Base-by-base conservation (phyloP, 345 rosid species). In the Erysimum cheiranthoides region DNA sequence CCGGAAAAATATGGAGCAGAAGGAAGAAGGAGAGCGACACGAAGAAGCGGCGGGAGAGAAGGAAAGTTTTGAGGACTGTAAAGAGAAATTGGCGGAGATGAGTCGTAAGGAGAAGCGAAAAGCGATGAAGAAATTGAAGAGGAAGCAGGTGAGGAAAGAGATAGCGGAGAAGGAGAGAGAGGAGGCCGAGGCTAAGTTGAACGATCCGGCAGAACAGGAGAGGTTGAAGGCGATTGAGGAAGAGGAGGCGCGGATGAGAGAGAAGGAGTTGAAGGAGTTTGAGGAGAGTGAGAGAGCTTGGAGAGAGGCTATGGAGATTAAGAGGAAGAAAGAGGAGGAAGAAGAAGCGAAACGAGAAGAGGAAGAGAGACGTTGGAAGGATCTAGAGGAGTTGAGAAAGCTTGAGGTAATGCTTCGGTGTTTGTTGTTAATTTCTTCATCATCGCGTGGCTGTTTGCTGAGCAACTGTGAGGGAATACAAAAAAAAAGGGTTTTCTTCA, bases 41-140 rank as follows among this genome's bases (percentile, higher is more conserved):
- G 63, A 35, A 43, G 62, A 50, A 62, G 46, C 52, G 60, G 31
- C 11, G 63, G 45, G 46, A 59, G 74, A 34, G 66, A 13, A 14
- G 51, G 56, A 59, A 75, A 27, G 36, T 61, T 38, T 50, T 69
- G 73, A 58, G 79, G 49, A 43, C 65, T 40, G 12, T 10, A 25
- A 27, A 6, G 43, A 45, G 71, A 53, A 71, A 73, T 35, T 51
- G 65, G 59, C 73, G 76, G 64, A 63, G 74, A 60, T 69, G 80
- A 74, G 77, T 75, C 84, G 98, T 74, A 87, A 84, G 79, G 96
- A 88, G 73, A 94, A 89, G 88, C 66, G 93, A 82, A 94, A 88
- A 84, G 85, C 83, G 78, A 71, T 66, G 83, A 94, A 94, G 86
- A 94, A 85, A 85, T n/a, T 78, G 84, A 94, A 84, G 88, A 83